Conservation (phyloP, 345 rosid species). For the Citrus maxima region DNA sequence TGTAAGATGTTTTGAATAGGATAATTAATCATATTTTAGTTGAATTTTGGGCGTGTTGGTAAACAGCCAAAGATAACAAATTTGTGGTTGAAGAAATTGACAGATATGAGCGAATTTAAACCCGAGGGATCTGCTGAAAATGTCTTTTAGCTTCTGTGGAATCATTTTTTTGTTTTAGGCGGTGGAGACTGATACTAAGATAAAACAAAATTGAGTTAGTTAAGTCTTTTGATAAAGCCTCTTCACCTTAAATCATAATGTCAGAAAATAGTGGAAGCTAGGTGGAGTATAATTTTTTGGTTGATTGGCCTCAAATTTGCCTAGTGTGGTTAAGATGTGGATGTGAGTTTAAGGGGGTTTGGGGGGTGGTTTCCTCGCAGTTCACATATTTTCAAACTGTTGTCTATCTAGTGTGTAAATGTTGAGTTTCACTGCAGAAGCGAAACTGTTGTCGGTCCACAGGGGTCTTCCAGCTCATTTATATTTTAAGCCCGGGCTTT, state of each 20-base stretch:
- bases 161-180: neutral
- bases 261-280: neutral
- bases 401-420: neutral
- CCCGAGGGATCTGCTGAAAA: neutral
- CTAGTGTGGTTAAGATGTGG: neutral
- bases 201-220: neutral
- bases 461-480: neutral
- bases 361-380: neutral
- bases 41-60: neutral
- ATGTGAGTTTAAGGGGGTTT: neutral
- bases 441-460: neutral
- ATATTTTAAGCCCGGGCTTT: neutral
- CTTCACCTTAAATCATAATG: neutral
- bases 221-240: neutral
- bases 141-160: neutral
- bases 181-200: neutral
- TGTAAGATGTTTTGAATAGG: neutral
- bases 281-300: neutral
- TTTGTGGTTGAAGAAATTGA: neutral
- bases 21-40: neutral
- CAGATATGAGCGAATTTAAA: neutral
- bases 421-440: neutral
- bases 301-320: neutral
- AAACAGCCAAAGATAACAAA: neutral
- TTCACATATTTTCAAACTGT: neutral